phyloP scores from a whole-genome alignment of 495 filamentous ascomycete species.

The Aspergillus indologenus region DNA sequence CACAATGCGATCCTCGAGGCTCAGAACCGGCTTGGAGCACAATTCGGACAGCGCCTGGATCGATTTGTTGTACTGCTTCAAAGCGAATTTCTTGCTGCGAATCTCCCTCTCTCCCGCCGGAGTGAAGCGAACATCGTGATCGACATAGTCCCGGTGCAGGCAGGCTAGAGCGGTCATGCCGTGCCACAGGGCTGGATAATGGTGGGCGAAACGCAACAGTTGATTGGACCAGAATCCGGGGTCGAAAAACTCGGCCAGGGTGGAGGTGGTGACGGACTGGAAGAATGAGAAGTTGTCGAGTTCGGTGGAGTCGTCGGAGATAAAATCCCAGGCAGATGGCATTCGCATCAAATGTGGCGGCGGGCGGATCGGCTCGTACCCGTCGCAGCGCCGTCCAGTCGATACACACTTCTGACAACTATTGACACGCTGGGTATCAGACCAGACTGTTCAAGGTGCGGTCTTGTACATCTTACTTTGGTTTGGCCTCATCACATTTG shows the following conservation, averaged over 20 bases:
- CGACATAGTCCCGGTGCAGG: neutral
- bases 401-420: neutral
- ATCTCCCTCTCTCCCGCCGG: too few relatives aligned
- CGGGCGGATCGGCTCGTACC: neutral
- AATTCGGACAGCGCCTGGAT: neutral
- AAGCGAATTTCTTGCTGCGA: neutral
- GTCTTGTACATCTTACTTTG: neutral
- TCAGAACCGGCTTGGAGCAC: neutral
- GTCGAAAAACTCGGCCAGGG: neutral
- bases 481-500: conserved; percentile 2
- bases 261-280: neutral
- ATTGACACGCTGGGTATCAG: too few relatives aligned
- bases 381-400: neutral
- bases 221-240: neutral
- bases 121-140: neutral
- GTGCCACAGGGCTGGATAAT: conserved; percentile 1
- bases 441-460: neutral
- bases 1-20: neutral
- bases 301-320: neutral
- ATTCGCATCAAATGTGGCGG: neutral
- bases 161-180: neutral
- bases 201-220: neutral
- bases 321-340: neutral
- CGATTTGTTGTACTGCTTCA: neutral
- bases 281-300: neutral